Percentiles rank a stretch among this genome's conserved stretches.
phyloP scores from a whole-genome alignment of 83 land plant species.

The Picea engelmannii region DNA sequence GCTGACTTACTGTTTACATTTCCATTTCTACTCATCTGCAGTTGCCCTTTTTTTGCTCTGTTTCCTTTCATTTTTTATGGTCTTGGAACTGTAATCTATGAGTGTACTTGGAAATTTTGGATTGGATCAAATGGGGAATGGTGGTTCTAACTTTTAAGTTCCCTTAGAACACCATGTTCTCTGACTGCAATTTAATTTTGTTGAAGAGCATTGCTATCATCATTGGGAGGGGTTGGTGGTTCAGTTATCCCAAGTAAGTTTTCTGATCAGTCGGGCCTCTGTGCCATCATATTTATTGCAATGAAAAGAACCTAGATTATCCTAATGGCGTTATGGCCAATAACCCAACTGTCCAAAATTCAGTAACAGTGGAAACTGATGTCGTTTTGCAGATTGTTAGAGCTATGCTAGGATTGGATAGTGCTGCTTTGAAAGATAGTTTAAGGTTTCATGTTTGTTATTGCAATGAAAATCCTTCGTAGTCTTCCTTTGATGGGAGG shows the following conservation, averaged over 20 bases:
- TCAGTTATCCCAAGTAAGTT: conserved; percentile 12
- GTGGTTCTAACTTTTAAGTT: background rate
- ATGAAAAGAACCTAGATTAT: background rate
- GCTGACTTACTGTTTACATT: background rate
- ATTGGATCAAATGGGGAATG: background rate
- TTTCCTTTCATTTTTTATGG: too few relatives aligned
- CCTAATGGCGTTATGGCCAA: background rate
- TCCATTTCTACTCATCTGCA: too few relatives aligned
- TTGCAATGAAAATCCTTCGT: too few relatives aligned
- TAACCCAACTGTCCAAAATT: background rate
- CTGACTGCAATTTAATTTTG: background rate
- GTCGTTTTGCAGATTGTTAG: background rate
- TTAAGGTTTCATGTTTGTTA: background rate
- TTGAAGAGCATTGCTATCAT: background rate
- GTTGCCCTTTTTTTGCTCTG: too few relatives aligned
- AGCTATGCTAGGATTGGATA: background rate
- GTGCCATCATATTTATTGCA: background rate
- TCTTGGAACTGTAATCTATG: too few relatives aligned
- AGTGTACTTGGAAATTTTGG: background rate
- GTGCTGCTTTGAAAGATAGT: background rate
- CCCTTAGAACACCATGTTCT: background rate
- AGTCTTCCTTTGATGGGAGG: too few relatives aligned
- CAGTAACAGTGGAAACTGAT: background rate
- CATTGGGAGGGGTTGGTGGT: conserved; percentile 9
- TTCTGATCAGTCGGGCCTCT: background rate